Conservation (phyloP, 108 stramenopile species). For the Cylindrotheca fusiformis region DNA sequence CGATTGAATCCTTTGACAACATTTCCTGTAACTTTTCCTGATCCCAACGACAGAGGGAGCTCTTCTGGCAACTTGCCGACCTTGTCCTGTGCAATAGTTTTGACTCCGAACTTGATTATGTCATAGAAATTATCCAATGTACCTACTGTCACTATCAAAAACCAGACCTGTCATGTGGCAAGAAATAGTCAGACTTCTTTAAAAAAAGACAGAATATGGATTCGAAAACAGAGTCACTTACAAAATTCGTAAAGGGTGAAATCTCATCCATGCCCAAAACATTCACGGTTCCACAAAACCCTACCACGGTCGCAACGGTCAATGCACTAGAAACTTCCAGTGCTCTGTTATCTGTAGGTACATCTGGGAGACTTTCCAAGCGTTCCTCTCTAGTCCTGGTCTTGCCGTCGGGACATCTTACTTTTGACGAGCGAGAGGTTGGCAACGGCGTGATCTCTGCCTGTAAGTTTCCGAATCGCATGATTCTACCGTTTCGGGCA, state of each 20-base stretch:
- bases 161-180: conserved; percentile 35
- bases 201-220: too few relatives aligned
- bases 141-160: conserved; percentile 49
- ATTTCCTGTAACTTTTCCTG: conserved; percentile 69
- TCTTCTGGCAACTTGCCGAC: conserved; percentile 60
- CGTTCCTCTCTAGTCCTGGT: conserved; percentile 52
- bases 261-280: conserved; percentile 62
- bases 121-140: conserved; percentile 86
- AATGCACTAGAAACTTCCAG: conserved; percentile 76
- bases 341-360: conserved; percentile 82
- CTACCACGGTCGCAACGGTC: conserved; percentile 56
- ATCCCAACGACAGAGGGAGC: conserved; percentile 72
- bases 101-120: conserved; percentile 51
- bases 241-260: conserved; percentile 49
- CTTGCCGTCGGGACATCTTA: conserved; percentile 39
- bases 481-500: conserved; percentile 49
- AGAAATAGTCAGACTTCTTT: too few relatives aligned
- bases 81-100: conserved; percentile 37
- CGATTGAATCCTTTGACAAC: conserved; percentile 84
- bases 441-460: conserved; percentile 54
- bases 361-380: conserved; percentile 43
- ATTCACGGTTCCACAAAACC: conserved; percentile 59
- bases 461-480: conserved; percentile 61
- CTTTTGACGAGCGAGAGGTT: conserved; percentile 17
- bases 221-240: too few relatives aligned